phyloP scores from a whole-genome alignment of 75 land plant genomes.

The Adiantum capillusveneris region DNA sequence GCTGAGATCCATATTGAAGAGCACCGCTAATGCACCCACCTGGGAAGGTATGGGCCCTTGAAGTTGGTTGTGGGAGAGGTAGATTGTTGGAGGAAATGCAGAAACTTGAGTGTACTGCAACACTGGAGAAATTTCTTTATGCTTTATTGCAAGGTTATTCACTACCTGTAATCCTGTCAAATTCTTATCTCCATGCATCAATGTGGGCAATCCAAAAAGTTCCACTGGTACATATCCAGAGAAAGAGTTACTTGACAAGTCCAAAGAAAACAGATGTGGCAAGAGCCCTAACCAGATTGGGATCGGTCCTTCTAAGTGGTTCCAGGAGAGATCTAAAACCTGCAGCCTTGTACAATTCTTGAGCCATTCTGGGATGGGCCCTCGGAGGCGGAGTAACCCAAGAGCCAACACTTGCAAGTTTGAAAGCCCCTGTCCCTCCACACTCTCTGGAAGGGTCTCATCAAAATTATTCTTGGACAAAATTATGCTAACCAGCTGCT shows the following conservation, averaged over 20 bases:
- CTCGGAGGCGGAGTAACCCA: constrained; percentile 27
- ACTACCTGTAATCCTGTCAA: constrained; percentile 10
- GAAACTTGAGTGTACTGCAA: constrained; percentile 43
- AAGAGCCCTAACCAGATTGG: constrained; percentile 35
- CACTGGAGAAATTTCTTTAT: constrained; percentile 21
- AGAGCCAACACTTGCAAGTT: constrained; percentile 28
- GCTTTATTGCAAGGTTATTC: constrained; percentile 31
- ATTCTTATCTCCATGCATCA: constrained; percentile 18
- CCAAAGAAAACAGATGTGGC: constrained; percentile 24
- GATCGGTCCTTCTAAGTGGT: constrained; percentile 29
- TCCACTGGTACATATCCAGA: constrained; percentile 32
- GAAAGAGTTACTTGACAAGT: constrained; percentile 48
- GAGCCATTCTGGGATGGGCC: constrained; percentile 35
- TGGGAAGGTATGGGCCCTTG: constrained; percentile 36
- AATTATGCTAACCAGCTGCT: constrained; percentile 26
- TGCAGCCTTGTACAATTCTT: constrained; percentile 21
- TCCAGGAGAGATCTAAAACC: constrained; percentile 49
- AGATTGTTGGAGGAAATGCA: constrained; percentile 47
- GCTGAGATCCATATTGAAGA: constrained; percentile 39
- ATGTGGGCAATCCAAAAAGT: constrained; percentile 30
- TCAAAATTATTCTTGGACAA: constrained; percentile 39
- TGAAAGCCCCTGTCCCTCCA: constrained; percentile 13
- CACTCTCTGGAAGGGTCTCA: constrained; percentile 11
- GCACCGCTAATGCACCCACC: constrained; percentile 28
- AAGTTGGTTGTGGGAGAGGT: constrained; percentile 36